Base-by-base conservation (phyloP, 306 rosid species). In the Gastrolobium bilobum region DNA sequence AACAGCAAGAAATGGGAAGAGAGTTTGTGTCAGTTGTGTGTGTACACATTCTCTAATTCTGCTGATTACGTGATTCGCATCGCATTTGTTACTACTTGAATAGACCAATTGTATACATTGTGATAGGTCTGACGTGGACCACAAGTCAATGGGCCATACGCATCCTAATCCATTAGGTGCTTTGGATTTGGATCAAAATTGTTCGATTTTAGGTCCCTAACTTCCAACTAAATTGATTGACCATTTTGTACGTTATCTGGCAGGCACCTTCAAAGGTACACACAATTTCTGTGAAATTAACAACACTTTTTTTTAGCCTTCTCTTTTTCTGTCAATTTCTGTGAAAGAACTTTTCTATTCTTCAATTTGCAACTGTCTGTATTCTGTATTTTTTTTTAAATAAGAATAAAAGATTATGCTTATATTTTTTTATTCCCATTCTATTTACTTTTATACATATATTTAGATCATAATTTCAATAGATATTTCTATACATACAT, bases 101-200 rank as follows among this genome's bases (percentile, higher is more conserved):
- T 59, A 31, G 33, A 39, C 50, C 34, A 11, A 39, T n/a, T 63
- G 9, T 44, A 4, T 8, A 3, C 11, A 0, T 30, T 11, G 57
- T 71, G 15, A 14, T 35, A 38, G 50, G 38, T 20, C 37, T 71
- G 67, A 40, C 34, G 53, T 54, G 66, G 77, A 71, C 39, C 53
- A 71, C 47, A 39, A 39, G 65, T 71, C 52, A 71, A 71, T 71
- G 66, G 42, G 68, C 56, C 44, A 11, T 1, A 4, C 3, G 34
- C 43, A 29, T 56, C 43, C 30, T 30, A 57, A 57, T 57, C 68
- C 78, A 57, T 73, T 57, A 6, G 42, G 68, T 73, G 29, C 78
- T 56, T 57, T 56, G 68, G 56, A 73, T 73, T 73, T 73, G 34
- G 43, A 56, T 57, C 44, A 13, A 10, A 26, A 3, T 30, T 57